Base-by-base conservation (phyloP, 1,284 basidiomycete genomes). In the Amylostereum chailletii region DNA sequence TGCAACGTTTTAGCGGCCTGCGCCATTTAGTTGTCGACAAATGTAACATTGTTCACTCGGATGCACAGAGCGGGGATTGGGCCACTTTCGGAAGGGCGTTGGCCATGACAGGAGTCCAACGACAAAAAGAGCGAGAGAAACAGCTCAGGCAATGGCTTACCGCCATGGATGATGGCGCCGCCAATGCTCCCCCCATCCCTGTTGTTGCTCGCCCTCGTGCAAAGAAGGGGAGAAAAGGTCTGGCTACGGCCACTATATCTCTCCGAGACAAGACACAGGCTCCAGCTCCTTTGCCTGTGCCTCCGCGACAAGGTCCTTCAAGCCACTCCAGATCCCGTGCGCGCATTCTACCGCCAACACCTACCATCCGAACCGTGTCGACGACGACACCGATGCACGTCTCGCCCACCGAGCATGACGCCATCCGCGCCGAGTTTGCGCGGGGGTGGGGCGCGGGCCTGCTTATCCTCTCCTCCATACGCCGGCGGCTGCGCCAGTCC, bases 371-470 rank as follows among this genome's bases (percentile, higher is more conserved):
- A 33, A 68, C 71, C 3, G 51, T 79, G 30, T 65, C 71, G 27
- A 65, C 69, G n/a, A 74, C 69, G 2, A 53, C 66, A 4, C 58
- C 67, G 2, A 55, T 62, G 4, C 52, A 53, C 9, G 57, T 69
- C 19, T 57, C 61, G 30, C 54, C 60, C 10, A 64, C 68, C 8
- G 66, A 58, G 41, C 69, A 72, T 42, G 59, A 57, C 6, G 57
- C 55, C 11, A 62, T 80, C 48, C 66, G 70, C 10, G 59, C 59
- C 3, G 72, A 76, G 54, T 87, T 85, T 56, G 70, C 71, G 58
- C 67, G 63, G 34, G 83, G 83, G 6, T 86, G 83, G 83, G 62
- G 62, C 2, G 72, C 77, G 52, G 82, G 81, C 6, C 58, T 83
- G 45, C 59, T 63, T 27, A 71, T 71, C 45, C 65, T 83, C 29